Evolutionary conservation across 2,329 filamentous ascomycete species (phyloP).

Genomic region (Remersonia thermophila): DNA sequence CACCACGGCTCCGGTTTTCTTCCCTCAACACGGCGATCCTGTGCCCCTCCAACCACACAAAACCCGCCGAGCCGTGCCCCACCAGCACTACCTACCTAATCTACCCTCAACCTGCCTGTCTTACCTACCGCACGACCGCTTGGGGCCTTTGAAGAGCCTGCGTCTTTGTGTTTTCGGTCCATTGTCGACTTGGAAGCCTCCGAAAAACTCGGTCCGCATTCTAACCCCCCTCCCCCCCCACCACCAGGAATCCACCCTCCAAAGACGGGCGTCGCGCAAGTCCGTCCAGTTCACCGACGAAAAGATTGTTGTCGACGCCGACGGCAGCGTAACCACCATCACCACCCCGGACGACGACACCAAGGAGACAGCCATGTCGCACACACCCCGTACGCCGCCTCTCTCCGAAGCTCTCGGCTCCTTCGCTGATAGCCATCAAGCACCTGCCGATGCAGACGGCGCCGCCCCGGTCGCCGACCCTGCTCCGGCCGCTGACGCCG

Average conservation of each 20-base stretch:
- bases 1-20: conserved; percentile 2
- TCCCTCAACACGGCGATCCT: no score
- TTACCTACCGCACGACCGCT: no score
- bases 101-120: neutral
- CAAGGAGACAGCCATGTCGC: conserved; percentile 71
- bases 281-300: conserved; percentile 89
- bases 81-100: no score
- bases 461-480: conserved; percentile 40
- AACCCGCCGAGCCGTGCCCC: neutral
- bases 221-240: no score
- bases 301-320: conserved; percentile 74
- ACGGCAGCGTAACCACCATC: conserved; percentile 71
- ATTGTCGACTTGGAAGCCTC: no score
- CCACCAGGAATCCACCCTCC: conserved; percentile 21
- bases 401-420: conserved; percentile 41
- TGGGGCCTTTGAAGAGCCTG: no score
- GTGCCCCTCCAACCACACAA: conserved; percentile 12
- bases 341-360: conserved; percentile 58
- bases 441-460: conserved; percentile 28
- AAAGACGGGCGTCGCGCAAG: conserved; percentile 51
- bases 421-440: conserved; percentile 40
- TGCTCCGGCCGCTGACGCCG: conserved; percentile 33
- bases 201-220: no score
- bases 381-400: conserved; percentile 56
- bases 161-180: no score